Evolutionary conservation across 106 monocot genomes (phyloP), one percentile per base, ranked within the genome.

Genomic region (Platanthera zijinensis): DNA sequence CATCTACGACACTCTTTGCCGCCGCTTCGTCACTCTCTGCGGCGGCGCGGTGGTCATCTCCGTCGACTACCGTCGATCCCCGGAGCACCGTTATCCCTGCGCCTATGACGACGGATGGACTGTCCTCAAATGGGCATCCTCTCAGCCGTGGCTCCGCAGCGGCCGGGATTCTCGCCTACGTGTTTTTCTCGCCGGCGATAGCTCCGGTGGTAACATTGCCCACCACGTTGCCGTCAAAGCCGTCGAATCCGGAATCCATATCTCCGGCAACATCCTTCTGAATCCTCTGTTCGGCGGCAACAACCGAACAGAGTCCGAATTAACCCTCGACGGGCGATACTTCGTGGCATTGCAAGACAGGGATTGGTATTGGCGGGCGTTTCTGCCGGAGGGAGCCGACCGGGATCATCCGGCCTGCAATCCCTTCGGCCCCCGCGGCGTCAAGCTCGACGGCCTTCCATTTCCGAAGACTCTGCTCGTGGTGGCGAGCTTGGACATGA

Each of bases 361-460:
- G 54, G 91, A 95, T 77, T 95, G 95, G 95, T 95, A 95, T 67
- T 95, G 95, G 95, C 87, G 87, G 70, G 95, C 95, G 5, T 95
- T 87, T 78, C 85, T 95, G 13, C 95, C 95, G 11, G 95, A 95
- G 71, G 91, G 77, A 3, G 85, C 95, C 0, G 91, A 95, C 59
- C 28, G 95, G 11, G 89, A 95, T 75, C 95, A 95, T 71, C 85
- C 91, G 1, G 91, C 91, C 8, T 91, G 95, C 80, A 95, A 91
- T 67, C 89, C 91, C 1, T 89, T 95, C 25, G 91, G 95, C 3
- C 91, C 95, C 6, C 85, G 82, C 32, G 88, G 85, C 0, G 19
- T 63, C n/a, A 49, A 73, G 49, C 78, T 95, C 18, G 71, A 82
- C 5, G 86, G 82, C 0, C 68, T 91, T 4, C 78, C 79, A 5